These are phyloP conservation scores for Wickerhamomyces strasburgensis DNA, from an alignment of 805 yeast genomes.

Conservation along the genomic window DNA sequence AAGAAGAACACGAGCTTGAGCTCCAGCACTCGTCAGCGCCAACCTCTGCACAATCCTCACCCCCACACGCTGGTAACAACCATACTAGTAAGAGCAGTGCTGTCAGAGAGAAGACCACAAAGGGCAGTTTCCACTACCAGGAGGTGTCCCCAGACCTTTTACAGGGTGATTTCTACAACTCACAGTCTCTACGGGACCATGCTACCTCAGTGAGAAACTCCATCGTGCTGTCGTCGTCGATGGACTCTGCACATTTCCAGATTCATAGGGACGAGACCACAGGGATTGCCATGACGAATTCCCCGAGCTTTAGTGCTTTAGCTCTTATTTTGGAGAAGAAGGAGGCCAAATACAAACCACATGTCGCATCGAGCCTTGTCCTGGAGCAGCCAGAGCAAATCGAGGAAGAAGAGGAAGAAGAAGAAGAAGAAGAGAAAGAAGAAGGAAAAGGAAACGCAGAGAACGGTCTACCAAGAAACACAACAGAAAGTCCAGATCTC, in stretches of 20 bases:
- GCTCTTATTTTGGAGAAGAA: constrained; percentile 36
- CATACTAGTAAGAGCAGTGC: not conserved
- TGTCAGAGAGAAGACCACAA: constrained; percentile 7
- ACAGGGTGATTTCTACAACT: constrained; percentile 19
- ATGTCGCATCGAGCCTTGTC: constrained; percentile 7
- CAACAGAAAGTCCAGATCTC: constrained; percentile 29
- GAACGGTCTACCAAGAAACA: not conserved
- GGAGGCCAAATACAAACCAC: constrained; percentile 21
- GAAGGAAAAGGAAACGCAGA: not conserved
- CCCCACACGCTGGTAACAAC: constrained; percentile 9
- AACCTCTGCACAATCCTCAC: constrained; percentile 9
- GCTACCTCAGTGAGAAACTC: constrained; percentile 20
- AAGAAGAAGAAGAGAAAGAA: constrained; percentile 5
- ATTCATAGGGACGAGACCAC: constrained; percentile 4
- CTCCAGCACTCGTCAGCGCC: constrained; percentile 8
- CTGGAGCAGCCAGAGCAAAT: constrained; percentile 5
- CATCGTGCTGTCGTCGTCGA: constrained; percentile 21
- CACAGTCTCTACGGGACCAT: constrained; percentile 15
- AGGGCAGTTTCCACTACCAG: constrained; percentile 9
- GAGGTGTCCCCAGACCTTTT: constrained; percentile 18
- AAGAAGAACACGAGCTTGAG: not conserved
- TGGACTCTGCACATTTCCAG: constrained; percentile 16
- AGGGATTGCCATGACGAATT: constrained; percentile 32
- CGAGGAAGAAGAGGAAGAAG: constrained; percentile 5
- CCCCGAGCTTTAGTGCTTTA: constrained; percentile 40